Evolutionary conservation across 805 yeast genomes (phyloP), one percentile per base, ranked within the genome.

Genomic region (Diddensiella transvaalensis): DNA sequence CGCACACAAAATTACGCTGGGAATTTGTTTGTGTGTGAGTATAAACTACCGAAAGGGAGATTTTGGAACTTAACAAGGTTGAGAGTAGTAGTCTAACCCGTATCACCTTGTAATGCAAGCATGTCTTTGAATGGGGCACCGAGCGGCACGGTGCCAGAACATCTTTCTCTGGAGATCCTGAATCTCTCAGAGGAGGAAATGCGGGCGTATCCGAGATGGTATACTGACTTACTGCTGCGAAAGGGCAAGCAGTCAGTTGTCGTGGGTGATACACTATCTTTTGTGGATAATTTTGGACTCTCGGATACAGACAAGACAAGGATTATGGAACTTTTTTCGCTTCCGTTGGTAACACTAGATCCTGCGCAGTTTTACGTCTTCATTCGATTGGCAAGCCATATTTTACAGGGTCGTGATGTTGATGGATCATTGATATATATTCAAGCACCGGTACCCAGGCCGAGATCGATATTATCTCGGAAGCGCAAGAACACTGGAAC

Each of bases 321-420:
- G 48, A 62, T 70, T 30, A 42, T 59, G 32, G 52, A 52, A 17
- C 49, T 67, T 30, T 64, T 69, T 36, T 66, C 61, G 32, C 56
- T 50, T 37, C 60, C 59, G 8, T 51, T 75, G 29, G 73, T 73
- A 48, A 76, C 85, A 2, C 73, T 91, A 47, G 89, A 87, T 59
- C 82, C 89, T 47, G 95, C 96, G 3, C 95, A 89, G 64, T 91
- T 93, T 67, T 93, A 86, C 69, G 96, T 96, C 0, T 75, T 88
- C 32, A 63, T 91, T 46, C 74, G 99, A 58, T 75, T 93, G 18
- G 75, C 89, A 11, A 78, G 95, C 17, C 96, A 87, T 63, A 72
- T 83, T 0, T 64, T 87, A 15, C 66, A 67, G 46, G 71, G 72
- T 40, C 66, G 81, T 60, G 18, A 26, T 4, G 76, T 87, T 32